Conservation (phyloP, 2,329 filamentous ascomycete species). For the Corniculantispora saksenae region DNA sequence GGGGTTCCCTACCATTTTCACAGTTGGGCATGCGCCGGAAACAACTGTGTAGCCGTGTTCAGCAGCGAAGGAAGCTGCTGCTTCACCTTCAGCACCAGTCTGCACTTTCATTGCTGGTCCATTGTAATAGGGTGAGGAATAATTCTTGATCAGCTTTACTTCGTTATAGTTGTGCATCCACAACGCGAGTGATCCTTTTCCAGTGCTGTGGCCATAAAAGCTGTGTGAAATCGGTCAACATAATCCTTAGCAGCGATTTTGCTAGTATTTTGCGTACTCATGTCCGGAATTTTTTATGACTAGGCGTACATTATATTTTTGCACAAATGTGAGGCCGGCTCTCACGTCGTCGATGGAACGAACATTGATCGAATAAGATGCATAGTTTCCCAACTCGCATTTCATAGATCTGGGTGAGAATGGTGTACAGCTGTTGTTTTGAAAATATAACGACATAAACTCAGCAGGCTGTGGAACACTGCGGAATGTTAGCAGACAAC, state of each 20-base stretch:
- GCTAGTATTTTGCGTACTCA: constrained; percentile 23
- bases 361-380: constrained; percentile 41
- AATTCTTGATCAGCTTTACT: constrained; percentile 40
- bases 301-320: constrained; percentile 38
- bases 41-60: constrained; percentile 49
- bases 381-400: constrained; percentile 47
- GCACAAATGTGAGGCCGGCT: constrained; percentile 38
- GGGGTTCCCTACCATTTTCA: constrained; percentile 46
- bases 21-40: constrained; percentile 55
- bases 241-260: neutral
- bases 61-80: constrained; percentile 47
- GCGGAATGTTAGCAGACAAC: neutral
- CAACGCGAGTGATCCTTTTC: constrained; percentile 41
- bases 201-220: constrained; percentile 37
- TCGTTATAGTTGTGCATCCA: constrained; percentile 36
- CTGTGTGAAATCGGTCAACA: neutral
- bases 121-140: constrained; percentile 37
- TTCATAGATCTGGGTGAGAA: constrained; percentile 38
- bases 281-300: constrained; percentile 38
- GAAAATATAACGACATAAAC: constrained; percentile 40
- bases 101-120: constrained; percentile 56
- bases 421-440: constrained; percentile 40
- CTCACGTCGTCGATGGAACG: constrained; percentile 32
- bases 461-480: neutral
- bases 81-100: constrained; percentile 52